These are phyloP conservation scores for Trichoderma hamatum DNA, from an alignment of 2,329 filamentous ascomycete genomes.

Conservation along the genomic window DNA sequence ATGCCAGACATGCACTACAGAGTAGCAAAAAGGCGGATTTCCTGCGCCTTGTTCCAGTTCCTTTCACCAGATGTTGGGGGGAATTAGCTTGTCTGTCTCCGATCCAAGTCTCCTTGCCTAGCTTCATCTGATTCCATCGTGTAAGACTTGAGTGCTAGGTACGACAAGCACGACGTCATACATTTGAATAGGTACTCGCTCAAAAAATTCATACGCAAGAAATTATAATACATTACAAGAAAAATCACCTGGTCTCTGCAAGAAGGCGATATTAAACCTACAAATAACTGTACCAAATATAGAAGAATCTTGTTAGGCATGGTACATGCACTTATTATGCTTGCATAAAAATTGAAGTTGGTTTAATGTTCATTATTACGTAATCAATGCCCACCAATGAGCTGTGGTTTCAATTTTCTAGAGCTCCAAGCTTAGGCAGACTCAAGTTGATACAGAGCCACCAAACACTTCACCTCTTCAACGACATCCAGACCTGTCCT, in stretches of 20 bases:
- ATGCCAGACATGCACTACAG: not conserved
- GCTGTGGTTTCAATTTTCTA: slow-evolving; percentile 7
- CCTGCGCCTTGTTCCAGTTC: not conserved
- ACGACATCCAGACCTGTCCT: not conserved
- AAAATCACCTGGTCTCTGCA: not conserved
- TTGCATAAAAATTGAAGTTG: not conserved
- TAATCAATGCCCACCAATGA: slow-evolving; percentile 15
- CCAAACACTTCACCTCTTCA: not conserved
- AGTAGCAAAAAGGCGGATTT: not conserved
- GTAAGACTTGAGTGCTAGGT: not conserved
- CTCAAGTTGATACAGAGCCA: not conserved
- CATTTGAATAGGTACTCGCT: not conserved
- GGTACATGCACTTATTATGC: not conserved
- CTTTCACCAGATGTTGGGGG: not conserved
- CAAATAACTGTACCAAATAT: not conserved
- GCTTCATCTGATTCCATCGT: not conserved
- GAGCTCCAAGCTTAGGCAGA: slow-evolving; percentile 8
- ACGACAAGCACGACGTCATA: not conserved
- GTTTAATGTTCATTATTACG: not conserved
- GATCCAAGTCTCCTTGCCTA: not conserved
- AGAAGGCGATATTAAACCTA: not conserved
- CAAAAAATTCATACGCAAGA: not conserved
- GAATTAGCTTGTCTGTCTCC: not conserved
- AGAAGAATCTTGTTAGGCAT: not conserved
- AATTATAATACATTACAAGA: not conserved